phyloP scores from a whole-genome alignment of 1,284 basidiomycete species.

The Pseudozyma sp. region DNA sequence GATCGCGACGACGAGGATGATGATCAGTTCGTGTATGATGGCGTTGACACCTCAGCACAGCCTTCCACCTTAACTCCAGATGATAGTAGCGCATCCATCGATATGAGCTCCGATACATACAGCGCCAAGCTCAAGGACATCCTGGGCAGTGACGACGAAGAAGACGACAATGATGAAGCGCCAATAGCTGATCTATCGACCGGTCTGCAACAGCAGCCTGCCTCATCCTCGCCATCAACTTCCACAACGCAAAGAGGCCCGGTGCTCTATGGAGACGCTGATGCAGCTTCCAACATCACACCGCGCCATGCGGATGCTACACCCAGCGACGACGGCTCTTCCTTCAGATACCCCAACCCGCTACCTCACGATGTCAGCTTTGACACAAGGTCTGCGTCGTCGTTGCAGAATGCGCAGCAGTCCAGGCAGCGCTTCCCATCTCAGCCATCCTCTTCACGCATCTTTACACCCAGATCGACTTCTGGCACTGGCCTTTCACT shows the following conservation, averaged over 20 bases:
- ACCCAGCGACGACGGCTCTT: slow-evolving; percentile 33
- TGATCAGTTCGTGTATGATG: slow-evolving; percentile 78
- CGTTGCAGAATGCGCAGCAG: slow-evolving; percentile 17
- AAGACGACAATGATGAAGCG: neutral
- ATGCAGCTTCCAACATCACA: slow-evolving; percentile 20
- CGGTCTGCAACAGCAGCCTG: neutral
- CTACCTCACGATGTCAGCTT: slow-evolving; percentile 43
- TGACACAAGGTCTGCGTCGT: slow-evolving; percentile 31
- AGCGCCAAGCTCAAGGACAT: slow-evolving; percentile 53
- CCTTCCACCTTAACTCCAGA: slow-evolving; percentile 14
- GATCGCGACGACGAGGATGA: slow-evolving; percentile 74
- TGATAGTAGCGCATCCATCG: slow-evolving; percentile 27
- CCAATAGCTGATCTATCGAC: neutral
- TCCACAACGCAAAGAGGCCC: slow-evolving; percentile 23
- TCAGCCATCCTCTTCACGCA: slow-evolving; percentile 27
- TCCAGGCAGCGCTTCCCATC: slow-evolving; percentile 21
- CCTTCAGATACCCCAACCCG: slow-evolving; percentile 31
- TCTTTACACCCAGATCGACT: slow-evolving; percentile 38
- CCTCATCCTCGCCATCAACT: slow-evolving; percentile 11
- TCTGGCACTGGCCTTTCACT: slow-evolving; percentile 32
- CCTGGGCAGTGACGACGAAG: slow-evolving; percentile 52
- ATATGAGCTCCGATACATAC: slow-evolving; percentile 44
- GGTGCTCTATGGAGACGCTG: slow-evolving; percentile 1
- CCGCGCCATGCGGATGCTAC: slow-evolving; percentile 14
- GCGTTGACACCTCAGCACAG: slow-evolving; percentile 72